A percentile compares a stretch with the other conserved stretches of the same genome.
Conservation (phyloP, 345 rosid genomes). For the Ailanthus altissimus region DNA sequence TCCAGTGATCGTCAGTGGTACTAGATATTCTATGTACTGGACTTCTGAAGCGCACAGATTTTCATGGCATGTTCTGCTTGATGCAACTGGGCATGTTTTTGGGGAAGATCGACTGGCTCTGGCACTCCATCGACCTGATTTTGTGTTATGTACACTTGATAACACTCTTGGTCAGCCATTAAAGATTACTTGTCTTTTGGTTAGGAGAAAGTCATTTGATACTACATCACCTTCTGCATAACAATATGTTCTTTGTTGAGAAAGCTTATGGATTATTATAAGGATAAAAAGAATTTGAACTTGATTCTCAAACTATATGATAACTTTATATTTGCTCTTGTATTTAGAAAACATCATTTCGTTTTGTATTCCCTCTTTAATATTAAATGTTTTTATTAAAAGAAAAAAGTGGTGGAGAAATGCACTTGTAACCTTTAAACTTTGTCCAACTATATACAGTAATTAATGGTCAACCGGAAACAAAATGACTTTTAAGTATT, state of each 20-base stretch:
- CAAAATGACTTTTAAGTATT: neutral
- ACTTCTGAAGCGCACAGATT: conserved; percentile 71
- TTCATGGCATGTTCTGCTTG: conserved; percentile 69
- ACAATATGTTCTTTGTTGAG: neutral
- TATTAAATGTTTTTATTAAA: too few relatives aligned
- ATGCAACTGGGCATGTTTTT: conserved; percentile 45
- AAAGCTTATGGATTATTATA: neutral
- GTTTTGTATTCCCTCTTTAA: neutral
- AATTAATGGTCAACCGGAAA: neutral
- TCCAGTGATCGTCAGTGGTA: conserved; percentile 44
- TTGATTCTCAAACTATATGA: neutral
- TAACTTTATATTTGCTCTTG: neutral
- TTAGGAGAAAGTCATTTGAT: conserved; percentile 49
- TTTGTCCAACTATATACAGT: neutral
- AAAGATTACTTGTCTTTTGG: conserved; percentile 45
- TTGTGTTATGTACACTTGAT: conserved; percentile 42
- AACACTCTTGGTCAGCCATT: conserved; percentile 40
- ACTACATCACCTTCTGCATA: conserved; percentile 15
- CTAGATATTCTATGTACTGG: conserved; percentile 68
- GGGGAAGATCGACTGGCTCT: conserved; percentile 52
- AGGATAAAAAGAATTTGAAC: neutral
- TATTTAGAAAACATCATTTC: neutral
- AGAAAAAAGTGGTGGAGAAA: too few relatives aligned
- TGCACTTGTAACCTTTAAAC: neutral
- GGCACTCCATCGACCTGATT: conserved; percentile 55